Evolutionary conservation across 306 rosid species (phyloP).

Genomic region (Prunus armeniaca): DNA sequence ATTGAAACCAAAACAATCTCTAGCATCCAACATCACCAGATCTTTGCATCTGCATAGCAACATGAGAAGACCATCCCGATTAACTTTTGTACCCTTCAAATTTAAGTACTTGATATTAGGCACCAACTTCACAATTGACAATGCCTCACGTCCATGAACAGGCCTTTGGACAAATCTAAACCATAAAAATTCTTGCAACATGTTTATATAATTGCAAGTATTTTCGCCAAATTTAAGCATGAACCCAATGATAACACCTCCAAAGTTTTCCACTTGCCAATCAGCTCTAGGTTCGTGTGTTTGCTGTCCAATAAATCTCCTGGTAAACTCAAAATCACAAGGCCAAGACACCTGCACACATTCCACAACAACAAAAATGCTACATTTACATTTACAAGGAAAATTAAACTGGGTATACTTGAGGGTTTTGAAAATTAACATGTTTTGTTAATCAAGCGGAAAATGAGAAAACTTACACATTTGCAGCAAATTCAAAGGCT

Average conservation of each 20-base stretch:
- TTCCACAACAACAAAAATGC: no score
- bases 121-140: not conserved
- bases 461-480: not conserved
- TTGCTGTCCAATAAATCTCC: not conserved
- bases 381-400: no score
- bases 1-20: not conserved
- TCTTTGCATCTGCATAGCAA: no score
- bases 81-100: no score
- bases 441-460: no score
- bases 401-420: no score
- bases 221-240: not conserved
- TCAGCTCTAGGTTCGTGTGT: not conserved
- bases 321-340: not conserved
- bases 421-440: not conserved
- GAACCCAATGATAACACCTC: not conserved
- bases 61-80: no score
- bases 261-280: not conserved
- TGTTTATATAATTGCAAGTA: not conserved
- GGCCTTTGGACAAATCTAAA: not conserved
- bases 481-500: no score
- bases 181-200: not conserved
- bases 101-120: slow-evolving; percentile 3
- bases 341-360: not conserved
- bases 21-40: no score
- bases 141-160: not conserved